These are phyloP conservation scores for Pezicula neosporulosa DNA, from an alignment of 2,329 filamentous ascomycete genomes.

Conservation along the genomic window DNA sequence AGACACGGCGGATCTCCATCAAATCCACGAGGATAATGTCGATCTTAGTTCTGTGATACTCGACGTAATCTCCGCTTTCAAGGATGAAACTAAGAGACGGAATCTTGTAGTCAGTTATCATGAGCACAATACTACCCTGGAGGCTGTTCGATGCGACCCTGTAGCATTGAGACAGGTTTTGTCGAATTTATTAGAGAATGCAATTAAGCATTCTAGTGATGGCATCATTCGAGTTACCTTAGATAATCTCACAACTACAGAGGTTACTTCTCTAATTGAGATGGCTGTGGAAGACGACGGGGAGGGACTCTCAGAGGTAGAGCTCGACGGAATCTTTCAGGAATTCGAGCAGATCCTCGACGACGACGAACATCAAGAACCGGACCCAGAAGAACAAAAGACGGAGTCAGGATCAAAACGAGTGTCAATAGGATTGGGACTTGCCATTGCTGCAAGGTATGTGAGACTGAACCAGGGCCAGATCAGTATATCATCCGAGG, in stretches of 20 bases:
- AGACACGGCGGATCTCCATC: conserved; percentile 40
- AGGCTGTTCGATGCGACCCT: conserved; percentile 14
- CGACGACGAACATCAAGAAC: conserved; percentile 11
- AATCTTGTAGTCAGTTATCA: conserved; percentile 10
- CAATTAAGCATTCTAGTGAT: conserved; percentile 15
- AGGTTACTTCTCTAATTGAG: conserved; percentile 12
- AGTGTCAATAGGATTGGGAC: conserved; percentile 16
- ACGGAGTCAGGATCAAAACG: neutral
- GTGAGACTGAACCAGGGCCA: conserved; percentile 18
- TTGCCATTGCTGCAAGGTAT: conserved; percentile 18
- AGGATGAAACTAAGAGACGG: conserved; percentile 5
- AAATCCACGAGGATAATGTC: conserved; percentile 14
- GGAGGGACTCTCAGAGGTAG: conserved; percentile 14
- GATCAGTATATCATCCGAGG: conserved; percentile 16
- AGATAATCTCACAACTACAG: conserved; percentile 8
- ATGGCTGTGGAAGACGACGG: conserved; percentile 18
- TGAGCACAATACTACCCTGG: conserved; percentile 9
- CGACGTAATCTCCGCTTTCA: conserved; percentile 11
- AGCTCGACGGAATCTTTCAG: conserved; percentile 17
- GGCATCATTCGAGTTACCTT: conserved; percentile 11
- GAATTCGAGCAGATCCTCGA: conserved; percentile 19
- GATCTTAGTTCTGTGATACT: conserved; percentile 11
- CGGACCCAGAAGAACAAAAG: neutral
- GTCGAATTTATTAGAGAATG: conserved; percentile 17
- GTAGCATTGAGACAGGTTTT: conserved; percentile 15